phyloP scores from a whole-genome alignment of 129 eudicot species.

The Centaurea solstitialis region DNA sequence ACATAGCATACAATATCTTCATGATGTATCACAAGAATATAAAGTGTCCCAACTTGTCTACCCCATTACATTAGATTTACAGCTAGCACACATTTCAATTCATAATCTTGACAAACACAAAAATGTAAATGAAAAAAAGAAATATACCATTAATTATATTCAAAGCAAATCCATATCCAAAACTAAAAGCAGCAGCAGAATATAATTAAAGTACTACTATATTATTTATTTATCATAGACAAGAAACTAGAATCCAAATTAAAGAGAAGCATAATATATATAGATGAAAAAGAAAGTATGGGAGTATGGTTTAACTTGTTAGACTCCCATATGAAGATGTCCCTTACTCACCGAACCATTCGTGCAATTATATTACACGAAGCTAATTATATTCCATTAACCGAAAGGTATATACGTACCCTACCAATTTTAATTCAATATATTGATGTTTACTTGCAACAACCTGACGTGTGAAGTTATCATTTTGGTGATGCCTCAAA shows the following conservation, averaged over 20 bases:
- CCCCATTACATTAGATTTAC: background rate
- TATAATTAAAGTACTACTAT: too few relatives aligned
- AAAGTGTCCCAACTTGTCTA: slow-evolving; percentile 3
- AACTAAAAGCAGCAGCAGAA: background rate
- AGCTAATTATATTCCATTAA: background rate
- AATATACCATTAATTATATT: background rate
- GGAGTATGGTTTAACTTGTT: slow-evolving; percentile 16
- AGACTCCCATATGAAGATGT: slow-evolving; percentile 9
- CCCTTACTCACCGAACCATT: slow-evolving; percentile 27
- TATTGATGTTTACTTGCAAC: background rate
- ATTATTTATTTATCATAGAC: background rate
- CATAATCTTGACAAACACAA: background rate
- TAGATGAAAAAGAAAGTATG: background rate
- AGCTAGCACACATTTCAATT: background rate
- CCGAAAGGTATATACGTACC: background rate
- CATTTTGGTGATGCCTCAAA: background rate
- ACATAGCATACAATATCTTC: slow-evolving; percentile 1
- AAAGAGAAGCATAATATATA: slow-evolving; percentile 6
- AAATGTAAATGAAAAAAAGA: background rate
- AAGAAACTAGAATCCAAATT: slow-evolving; percentile 16
- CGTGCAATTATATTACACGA: background rate
- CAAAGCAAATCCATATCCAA: background rate
- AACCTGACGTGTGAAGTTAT: background rate
- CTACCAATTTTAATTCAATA: background rate
- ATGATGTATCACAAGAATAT: slow-evolving; percentile 9